phyloP scores from a whole-genome alignment of 1,139 yeast genomes.

The Yamadazyma epiphylla region DNA sequence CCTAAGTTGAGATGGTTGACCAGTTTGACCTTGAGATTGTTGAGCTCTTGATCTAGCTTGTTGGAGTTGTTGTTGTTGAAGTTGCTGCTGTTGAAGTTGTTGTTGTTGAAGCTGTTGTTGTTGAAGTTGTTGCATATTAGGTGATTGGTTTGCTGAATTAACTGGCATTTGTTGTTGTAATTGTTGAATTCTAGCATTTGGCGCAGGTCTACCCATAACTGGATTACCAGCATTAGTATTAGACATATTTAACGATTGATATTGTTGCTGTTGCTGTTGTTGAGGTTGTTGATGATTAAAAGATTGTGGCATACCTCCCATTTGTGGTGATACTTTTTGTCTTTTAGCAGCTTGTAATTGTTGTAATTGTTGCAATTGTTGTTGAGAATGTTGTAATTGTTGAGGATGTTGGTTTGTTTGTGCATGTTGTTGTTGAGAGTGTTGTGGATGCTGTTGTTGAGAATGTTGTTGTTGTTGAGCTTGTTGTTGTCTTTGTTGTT shows the following conservation, averaged over 20 bases:
- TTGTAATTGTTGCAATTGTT: constrained; percentile 12
- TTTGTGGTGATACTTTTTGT: constrained; percentile 1
- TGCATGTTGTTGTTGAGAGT: constrained; percentile 17
- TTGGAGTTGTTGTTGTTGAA: constrained; percentile 7
- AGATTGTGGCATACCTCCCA: neutral
- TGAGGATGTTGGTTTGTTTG: constrained; percentile 10
- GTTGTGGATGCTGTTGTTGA: constrained; percentile 19
- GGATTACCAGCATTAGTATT: constrained; percentile 14
- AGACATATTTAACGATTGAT: constrained; percentile 10
- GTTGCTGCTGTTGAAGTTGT: constrained; percentile 17
- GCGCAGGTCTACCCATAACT: constrained; percentile 12
- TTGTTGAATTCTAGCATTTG: constrained; percentile 15
- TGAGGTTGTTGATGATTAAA: constrained; percentile 3
- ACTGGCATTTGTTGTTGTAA: constrained; percentile 22
- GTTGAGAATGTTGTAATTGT: constrained; percentile 8
- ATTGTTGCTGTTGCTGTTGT: constrained; percentile 5
- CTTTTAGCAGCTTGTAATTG: constrained; percentile 6
- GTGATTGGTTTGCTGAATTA: constrained; percentile 13
- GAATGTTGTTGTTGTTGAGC: constrained; percentile 14
- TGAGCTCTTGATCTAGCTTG: constrained; percentile 2
- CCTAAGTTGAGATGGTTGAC: constrained; percentile 17
- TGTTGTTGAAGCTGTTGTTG: constrained; percentile 15
- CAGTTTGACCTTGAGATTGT: constrained; percentile 4
- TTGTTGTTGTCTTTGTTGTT: constrained; percentile 8
- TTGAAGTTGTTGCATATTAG: constrained; percentile 14